These are phyloP conservation scores for Fusarium globosum DNA, from an alignment of 2,329 filamentous ascomycete species.

Conservation along the genomic window DNA sequence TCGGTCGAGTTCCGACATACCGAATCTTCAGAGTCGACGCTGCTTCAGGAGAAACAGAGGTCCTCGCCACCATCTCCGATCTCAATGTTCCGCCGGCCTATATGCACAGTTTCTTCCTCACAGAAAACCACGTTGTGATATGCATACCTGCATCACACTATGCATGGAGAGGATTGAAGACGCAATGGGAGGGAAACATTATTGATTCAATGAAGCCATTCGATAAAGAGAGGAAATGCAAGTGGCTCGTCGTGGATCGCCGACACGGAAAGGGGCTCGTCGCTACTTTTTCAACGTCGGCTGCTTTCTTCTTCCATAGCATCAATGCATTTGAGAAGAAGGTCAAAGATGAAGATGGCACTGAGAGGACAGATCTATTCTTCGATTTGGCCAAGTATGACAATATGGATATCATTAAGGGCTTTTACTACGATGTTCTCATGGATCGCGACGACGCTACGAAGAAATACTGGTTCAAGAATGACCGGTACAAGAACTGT, in stretches of 20 bases:
- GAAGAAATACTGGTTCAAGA: constrained; percentile 55
- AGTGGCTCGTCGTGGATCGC: constrained; percentile 82
- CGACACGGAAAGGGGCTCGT: constrained; percentile 70
- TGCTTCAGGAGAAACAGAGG: constrained; percentile 71
- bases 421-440: constrained; percentile 77
- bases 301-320: constrained; percentile 83
- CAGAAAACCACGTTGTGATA: constrained; percentile 75
- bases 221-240: constrained; percentile 64
- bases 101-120: constrained; percentile 85
- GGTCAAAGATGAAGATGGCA: constrained; percentile 49
- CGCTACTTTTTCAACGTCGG: constrained; percentile 72
- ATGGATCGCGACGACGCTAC: constrained; percentile 62
- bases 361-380: constrained; percentile 60
- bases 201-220: constrained; percentile 75
- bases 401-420: constrained; percentile 71
- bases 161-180: constrained; percentile 65
- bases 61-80: constrained; percentile 74
- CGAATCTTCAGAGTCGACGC: constrained; percentile 75
- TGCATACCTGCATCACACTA: constrained; percentile 77
- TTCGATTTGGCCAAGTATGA: constrained; percentile 75
- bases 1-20: constrained; percentile 69
- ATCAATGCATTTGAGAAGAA: constrained; percentile 80
- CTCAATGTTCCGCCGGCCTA: constrained; percentile 70
- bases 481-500: constrained; percentile 51
- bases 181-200: constrained; percentile 74